phyloP scores from a whole-genome alignment of 2,329 filamentous ascomycete genomes.

The Ustilaginoidea virens region DNA sequence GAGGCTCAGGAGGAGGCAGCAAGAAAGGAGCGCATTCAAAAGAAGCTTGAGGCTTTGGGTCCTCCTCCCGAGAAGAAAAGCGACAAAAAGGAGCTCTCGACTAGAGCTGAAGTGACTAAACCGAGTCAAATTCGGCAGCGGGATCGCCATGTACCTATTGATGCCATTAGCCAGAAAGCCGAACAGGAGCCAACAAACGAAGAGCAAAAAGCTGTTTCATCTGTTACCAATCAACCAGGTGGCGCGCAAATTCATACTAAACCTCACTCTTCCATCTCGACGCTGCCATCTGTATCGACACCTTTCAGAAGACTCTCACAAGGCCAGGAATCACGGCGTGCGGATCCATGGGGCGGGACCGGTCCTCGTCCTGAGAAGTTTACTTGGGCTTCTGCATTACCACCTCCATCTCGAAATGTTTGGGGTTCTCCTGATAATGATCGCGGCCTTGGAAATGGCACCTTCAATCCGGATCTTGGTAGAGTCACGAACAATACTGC shows the following conservation, averaged over 20 bases:
- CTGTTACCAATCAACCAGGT: constrained; percentile 1
- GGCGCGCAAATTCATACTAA: constrained; percentile 4
- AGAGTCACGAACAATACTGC: constrained; percentile 27
- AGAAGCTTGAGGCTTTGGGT: constrained; percentile 57
- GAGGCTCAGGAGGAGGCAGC: constrained; percentile 60
- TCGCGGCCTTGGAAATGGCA: constrained; percentile 61
- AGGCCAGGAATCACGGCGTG: constrained; percentile 16
- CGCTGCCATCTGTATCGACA: constrained; percentile 6
- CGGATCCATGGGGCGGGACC: constrained; percentile 22
- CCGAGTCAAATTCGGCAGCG: constrained; percentile 21
- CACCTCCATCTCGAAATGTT: constrained; percentile 41
- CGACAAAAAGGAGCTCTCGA: constrained; percentile 31
- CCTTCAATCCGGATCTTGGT: constrained; percentile 50
- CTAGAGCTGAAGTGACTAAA: constrained; percentile 24
- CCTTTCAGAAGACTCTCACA: constrained; percentile 16
- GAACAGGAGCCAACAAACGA: constrained; percentile 2
- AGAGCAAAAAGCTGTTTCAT: too few relatives aligned
- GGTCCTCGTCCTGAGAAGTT: constrained; percentile 30
- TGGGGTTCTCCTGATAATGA: constrained; percentile 64
- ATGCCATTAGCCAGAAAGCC: too few relatives aligned
- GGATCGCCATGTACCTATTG: too few relatives aligned
- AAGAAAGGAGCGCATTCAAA: constrained; percentile 51
- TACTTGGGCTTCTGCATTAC: constrained; percentile 31
- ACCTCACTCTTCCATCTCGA: constrained; percentile 7
- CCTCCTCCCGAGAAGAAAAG: constrained; percentile 46